A percentile compares a stretch with the other conserved stretches of the same genome.
Conservation (phyloP, 345 rosid species). For the Dipteronia sinensis region DNA sequence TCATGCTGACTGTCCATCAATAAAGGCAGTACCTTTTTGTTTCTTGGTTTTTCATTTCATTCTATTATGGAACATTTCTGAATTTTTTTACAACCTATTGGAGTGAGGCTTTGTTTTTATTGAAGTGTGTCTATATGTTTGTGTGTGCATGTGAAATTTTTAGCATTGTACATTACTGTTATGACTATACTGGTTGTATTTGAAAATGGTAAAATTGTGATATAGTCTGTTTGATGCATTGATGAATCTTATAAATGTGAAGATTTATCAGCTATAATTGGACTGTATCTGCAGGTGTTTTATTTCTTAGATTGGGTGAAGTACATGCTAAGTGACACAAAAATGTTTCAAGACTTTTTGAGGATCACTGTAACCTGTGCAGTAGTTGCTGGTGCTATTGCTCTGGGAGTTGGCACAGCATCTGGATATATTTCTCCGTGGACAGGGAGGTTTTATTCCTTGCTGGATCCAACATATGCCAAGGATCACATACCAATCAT, state of each 20-base stretch:
- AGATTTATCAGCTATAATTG: neutral
- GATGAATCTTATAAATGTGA: neutral
- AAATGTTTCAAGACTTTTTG: constrained; percentile 85
- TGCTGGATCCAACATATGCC: constrained; percentile 97
- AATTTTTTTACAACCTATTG: neutral
- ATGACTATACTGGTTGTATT: neutral
- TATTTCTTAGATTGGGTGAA: constrained; percentile 96
- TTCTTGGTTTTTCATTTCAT: too few species aligned
- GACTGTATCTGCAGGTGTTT: constrained; percentile 62
- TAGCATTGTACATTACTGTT: neutral
- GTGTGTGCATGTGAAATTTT: neutral
- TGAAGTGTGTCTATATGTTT: neutral
- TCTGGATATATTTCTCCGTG: constrained; percentile 99
- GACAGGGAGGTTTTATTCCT: constrained; percentile 97
- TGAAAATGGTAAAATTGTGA: neutral
- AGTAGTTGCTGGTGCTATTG: constrained; percentile 67
- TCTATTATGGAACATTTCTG: neutral
- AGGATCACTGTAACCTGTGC: constrained; percentile 79
- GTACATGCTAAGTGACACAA: constrained; percentile 76
- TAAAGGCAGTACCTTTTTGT: too few species aligned
- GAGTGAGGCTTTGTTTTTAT: neutral
- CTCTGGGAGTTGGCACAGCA: constrained; percentile 85
- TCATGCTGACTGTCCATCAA: too few species aligned
- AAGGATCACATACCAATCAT: constrained; percentile 98
- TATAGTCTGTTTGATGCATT: neutral